Conservation (phyloP, 2,329 filamentous ascomycete species). For the Pleurostoma richardsiae region DNA sequence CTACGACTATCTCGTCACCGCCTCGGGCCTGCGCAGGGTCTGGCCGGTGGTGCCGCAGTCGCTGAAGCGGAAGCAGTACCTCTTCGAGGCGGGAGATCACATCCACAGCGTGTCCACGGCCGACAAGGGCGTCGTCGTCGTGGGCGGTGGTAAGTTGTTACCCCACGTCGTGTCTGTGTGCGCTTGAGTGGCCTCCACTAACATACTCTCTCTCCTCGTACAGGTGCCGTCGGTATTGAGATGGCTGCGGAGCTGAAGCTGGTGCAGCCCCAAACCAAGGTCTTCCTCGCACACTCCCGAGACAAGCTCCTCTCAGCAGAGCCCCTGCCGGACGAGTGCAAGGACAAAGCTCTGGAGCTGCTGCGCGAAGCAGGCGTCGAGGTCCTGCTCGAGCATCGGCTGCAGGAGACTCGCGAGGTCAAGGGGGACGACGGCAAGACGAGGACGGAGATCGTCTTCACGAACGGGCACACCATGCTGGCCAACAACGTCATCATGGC, state of each 20-base stretch:
- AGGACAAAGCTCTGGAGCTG: constrained; percentile 53
- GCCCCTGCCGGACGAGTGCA: constrained; percentile 64
- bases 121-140: constrained; percentile 57
- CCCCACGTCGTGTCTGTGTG: background rate
- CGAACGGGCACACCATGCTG: constrained; percentile 52
- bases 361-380: constrained; percentile 60
- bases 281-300: constrained; percentile 73
- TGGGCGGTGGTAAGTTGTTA: constrained; percentile 56
- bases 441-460: constrained; percentile 47
- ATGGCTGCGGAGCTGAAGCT: constrained; percentile 76
- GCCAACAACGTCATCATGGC: constrained; percentile 67
- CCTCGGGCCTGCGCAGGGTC: constrained; percentile 62
- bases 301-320: constrained; percentile 68
- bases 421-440: constrained; percentile 33
- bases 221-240: constrained; percentile 67
- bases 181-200: background rate
- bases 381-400: constrained; percentile 55
- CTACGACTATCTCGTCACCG: constrained; percentile 74
- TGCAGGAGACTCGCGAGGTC: constrained; percentile 43
- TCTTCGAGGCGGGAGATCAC: constrained; percentile 56
- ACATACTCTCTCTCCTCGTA: constrained; percentile 18
- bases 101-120: constrained; percentile 49
- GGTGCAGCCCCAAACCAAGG: constrained; percentile 55
- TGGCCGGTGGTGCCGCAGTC: constrained; percentile 72
- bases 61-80: constrained; percentile 54